Base-by-base conservation (phyloP, 257 asterid species). In the Plantago major region DNA sequence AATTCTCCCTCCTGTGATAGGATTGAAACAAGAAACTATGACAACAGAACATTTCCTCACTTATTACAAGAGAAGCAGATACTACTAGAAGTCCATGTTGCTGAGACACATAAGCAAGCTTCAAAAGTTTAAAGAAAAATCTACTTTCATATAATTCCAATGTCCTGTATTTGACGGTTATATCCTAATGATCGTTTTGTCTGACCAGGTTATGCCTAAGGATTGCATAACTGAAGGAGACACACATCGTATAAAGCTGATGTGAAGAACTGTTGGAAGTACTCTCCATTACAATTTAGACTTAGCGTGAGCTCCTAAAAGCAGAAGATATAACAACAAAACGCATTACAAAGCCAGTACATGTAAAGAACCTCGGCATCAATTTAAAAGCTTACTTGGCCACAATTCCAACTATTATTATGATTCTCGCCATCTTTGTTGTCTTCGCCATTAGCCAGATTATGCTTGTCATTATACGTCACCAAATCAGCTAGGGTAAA, bases 351-450 rank as follows among this genome's bases (percentile, higher is more conserved):
- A 59, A 57, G 30, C n/a, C 63, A 55, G 38, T 11, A 47, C 53
- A 38, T 60, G 49, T 42, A 74, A 18, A 56, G 46, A 49, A 11
- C 12, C 45, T 30, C 11, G 9, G 26, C 62, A 65, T 8, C 9
- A 33, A 47, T 62, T 54, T 48, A 30, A 67, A 59, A 63, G 16
- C 66, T 50, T 75, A 86, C 98, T 90, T 87, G 89, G 52, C 99
- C 99, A 64, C 97, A 93, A 58, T 93, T 93, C 99, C 99, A 93
- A 74, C 99, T 93, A 76, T 87, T 87, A 60, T 93, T 93, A 65
- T 89, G 97, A 81, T 83, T 89, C 78, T 89, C 99, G 44, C 99
- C 99, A 50, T 93, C 99, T 22, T 76, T 89, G 76, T 93, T 89
- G 72, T 87, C 95, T 79, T 93, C 99, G 3, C 99, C 97, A 72